These are phyloP conservation scores for Moesziomyces aphidis DNA, from an alignment of 1,284 basidiomycete species.

Conservation along the genomic window DNA sequence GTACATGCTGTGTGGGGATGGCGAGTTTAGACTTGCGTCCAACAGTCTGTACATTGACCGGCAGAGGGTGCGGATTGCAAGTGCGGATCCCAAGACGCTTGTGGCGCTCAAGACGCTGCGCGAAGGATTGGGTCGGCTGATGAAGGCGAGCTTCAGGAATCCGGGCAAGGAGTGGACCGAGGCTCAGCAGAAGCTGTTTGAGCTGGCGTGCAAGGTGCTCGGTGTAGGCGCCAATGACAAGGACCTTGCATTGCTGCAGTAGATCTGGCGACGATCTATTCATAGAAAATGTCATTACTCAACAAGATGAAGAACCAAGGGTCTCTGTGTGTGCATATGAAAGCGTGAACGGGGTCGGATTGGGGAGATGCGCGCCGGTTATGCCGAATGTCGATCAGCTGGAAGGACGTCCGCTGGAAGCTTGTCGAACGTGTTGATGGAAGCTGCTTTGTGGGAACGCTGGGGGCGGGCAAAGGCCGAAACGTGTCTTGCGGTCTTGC, in stretches of 20 bases:
- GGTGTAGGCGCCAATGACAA: constrained; percentile 57
- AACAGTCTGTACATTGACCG: constrained; percentile 83
- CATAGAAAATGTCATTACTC: no score
- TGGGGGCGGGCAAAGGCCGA: no score
- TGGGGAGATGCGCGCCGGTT: no score
- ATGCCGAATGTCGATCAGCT: constrained; percentile 22
- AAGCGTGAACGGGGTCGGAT: not conserved
- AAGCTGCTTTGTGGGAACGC: not conserved
- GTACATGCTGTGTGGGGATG: constrained; percentile 88
- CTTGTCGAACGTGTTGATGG: not conserved
- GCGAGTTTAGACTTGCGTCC: constrained; percentile 86
- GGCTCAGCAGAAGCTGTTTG: constrained; percentile 77
- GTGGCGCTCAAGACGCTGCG: constrained; percentile 86
- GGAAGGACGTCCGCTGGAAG: constrained; percentile 11
- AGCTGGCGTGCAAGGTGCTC: constrained; percentile 68
- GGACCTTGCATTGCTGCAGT: constrained; percentile 46
- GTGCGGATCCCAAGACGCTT: constrained; percentile 75
- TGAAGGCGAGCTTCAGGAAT: constrained; percentile 72
- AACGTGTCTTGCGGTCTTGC: no score
- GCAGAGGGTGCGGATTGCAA: constrained; percentile 80
- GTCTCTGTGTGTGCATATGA: not conserved
- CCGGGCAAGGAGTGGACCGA: constrained; percentile 75
- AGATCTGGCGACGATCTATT: not conserved
- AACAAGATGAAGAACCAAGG: no score
- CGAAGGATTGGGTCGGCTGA: constrained; percentile 74